Base-by-base conservation (phyloP, 2,329 filamentous ascomycete genomes). In the Lasiodiplodia gonubiensis region DNA sequence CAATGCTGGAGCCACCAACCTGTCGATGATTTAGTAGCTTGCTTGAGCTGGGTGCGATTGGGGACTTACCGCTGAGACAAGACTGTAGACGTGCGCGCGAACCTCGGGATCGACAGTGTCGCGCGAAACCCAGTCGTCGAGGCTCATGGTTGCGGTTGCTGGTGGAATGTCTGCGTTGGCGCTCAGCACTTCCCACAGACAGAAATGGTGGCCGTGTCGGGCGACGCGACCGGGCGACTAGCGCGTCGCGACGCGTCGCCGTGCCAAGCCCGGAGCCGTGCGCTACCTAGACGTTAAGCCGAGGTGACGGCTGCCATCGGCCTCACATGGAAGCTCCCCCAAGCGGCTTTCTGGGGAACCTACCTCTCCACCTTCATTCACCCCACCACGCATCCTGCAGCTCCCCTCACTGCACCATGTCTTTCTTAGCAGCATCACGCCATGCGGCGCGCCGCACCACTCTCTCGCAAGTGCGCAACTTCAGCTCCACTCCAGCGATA, bases 71-170 rank as follows among this genome's bases (percentile, higher is more conserved):
- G 95, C 95, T 75, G 94, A 94, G 70, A 97, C 92, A 37, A 99
- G 89, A 82, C 92, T 97, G 81, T 92, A 94, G 76, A 99, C 90
- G 80, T 97, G 92, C 33, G 94, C 93, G 76, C 94, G 90, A 74
- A 97, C 93, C 82, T 97, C 92, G 51, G 93, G 92, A 77, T 98
- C 93, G 67, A 98, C 91, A 10, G 79, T 69, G 5, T 76, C 74
- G 60, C 77, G 76, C 68, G 71, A 75, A 67, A 82, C 80, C 75
- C 82, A 83, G 70, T 83, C 81, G 76, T 80, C 78, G 69, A 80
- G 73, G 61, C 48, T 68, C 69, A 70, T 70, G 23, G 57, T 66
- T 27, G 64, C 25, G 57, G 66, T 23, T 27, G 52, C 42, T 57
- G 39, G 30, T 25, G 30, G 37, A 51, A 53, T 46, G 18, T 21